Evolutionary conservation across 768 basidiomycete species (phyloP), one percentile per base, ranked within the genome.

Genomic region (Hericium alpestre): DNA sequence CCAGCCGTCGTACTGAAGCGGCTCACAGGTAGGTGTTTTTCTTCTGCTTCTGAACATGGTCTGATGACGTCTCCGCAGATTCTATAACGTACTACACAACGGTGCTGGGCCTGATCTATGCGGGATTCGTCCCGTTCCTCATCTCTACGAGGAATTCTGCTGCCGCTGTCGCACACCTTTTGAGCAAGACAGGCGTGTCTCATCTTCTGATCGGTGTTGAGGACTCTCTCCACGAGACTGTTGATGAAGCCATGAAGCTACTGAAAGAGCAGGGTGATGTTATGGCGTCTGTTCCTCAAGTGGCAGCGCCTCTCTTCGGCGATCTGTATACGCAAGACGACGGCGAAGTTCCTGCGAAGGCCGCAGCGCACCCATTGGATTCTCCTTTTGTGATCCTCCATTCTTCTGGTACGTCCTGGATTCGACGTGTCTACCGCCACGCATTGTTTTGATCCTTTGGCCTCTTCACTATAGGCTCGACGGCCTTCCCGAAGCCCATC

Each of bases 41-140:
- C 11, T 9, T 9, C 1, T n/a, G 8, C 16, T 18, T 13, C 37
- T 20, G 16, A n/a, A n/a, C 4, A 46, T 32, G 9, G 6, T 32
- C 54, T 40, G 56, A 46, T 10, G 11, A n/a, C 11, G 8, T 7
- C 25, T 25, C 51, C 20, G 10, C 38, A 65, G 65, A 65, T 32
- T 57, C 65, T n/a, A 55, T 65, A 25, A 61, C 65, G 4, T 65
- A 65, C 18, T 54, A 61, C 18, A 61, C 65, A 5, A 51, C 60
- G 11, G 59, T 59, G 37, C 63, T 70, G 6, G 74, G 75, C 7
- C 43, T 46, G 1, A 5, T 46, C 43, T 22, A 22, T 12, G 43
- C 43, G 22, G 43, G 43, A 16, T 46, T 46, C 43, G 16, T 22
- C 12, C n/a, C 22, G 13, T 46, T 56, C 13, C 49, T 51, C 32